Evolutionary conservation across 345 rosid genomes (phyloP).

Genomic region (Dipteronia dyeriana): DNA sequence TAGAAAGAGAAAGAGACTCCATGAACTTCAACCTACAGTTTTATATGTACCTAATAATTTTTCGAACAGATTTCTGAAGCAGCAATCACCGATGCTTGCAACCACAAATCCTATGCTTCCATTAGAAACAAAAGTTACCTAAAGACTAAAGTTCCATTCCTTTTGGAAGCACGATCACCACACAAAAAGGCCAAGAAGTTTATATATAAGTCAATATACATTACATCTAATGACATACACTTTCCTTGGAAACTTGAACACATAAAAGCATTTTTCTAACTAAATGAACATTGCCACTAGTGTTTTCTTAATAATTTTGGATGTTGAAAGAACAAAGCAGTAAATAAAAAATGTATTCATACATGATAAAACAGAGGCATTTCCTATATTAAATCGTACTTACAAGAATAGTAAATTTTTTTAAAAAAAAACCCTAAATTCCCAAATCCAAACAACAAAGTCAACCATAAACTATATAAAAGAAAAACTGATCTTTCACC

Average conservation of each 20-base stretch:
- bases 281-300: neutral
- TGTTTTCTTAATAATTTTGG: neutral
- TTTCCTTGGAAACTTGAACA: neutral
- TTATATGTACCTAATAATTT: neutral
- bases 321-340: neutral
- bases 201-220: no score
- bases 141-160: no score
- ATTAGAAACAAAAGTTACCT: neutral
- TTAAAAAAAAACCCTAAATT: neutral
- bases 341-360: neutral
- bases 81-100: no score
- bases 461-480: neutral
- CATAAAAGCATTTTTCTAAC: neutral
- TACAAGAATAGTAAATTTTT: neutral
- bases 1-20: neutral
- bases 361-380: neutral
- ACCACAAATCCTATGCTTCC: neutral
- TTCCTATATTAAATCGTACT: neutral
- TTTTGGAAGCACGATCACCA: no score
- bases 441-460: neutral
- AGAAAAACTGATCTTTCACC: neutral
- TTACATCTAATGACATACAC: no score
- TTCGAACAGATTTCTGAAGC: neutral
- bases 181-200: no score
- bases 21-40: neutral